A percentile compares a stretch with the other conserved stretches of the same genome.
phyloP scores from a whole-genome alignment of 225 moss, liverwort and hornwort species.

The Antitrichia curtipendula region DNA sequence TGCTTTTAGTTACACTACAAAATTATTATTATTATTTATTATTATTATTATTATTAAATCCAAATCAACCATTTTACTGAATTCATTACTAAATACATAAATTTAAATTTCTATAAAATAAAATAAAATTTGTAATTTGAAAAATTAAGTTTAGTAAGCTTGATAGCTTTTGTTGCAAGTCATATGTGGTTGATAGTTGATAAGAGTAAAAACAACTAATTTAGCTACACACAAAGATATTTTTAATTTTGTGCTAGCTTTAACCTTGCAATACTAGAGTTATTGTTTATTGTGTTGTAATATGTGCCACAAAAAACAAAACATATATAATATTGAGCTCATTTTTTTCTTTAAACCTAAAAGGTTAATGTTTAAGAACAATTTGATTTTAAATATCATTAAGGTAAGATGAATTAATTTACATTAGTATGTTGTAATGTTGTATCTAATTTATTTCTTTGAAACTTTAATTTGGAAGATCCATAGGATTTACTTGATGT shows the following conservation, averaged over 20 bases:
- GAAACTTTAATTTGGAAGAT: not conserved
- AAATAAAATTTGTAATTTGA: not conserved
- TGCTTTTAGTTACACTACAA: not conserved
- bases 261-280: not conserved
- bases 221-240: fast-evolving
- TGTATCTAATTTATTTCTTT: not conserved
- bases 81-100: not conserved
- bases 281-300: no score
- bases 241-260: not conserved
- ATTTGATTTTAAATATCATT: not conserved
- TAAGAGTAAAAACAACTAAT: fast-evolving
- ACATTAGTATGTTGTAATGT: not conserved
- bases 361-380: not conserved
- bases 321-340: fast-evolving
- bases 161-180: not conserved
- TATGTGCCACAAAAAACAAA: fast-evolving
- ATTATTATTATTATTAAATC: not conserved
- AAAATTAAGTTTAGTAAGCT: not conserved
- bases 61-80: not conserved
- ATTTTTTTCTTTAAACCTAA: not conserved
- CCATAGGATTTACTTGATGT: not conserved
- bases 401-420: not conserved
- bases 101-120: not conserved
- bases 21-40: no score
- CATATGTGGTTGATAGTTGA: not conserved